phyloP scores from a whole-genome alignment of 345 rosid species.

The Euclidium syriacum region DNA sequence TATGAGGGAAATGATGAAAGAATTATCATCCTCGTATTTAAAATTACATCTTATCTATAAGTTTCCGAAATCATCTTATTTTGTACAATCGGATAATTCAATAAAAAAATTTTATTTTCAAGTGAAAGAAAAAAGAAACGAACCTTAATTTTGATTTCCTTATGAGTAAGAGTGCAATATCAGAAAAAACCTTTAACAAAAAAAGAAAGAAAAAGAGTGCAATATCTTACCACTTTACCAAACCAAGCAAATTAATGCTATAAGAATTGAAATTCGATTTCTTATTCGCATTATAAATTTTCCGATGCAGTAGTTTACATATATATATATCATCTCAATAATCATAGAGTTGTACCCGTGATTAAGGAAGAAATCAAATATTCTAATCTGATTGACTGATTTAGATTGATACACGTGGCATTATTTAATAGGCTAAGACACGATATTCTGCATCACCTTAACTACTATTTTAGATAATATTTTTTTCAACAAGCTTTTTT shows the following conservation, averaged over 20 bases:
- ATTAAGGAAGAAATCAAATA: not conserved
- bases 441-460: not conserved
- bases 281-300: too few relatives aligned
- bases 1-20: not conserved
- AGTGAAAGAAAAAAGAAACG: not conserved
- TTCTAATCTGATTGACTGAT: not conserved
- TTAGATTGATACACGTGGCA: not conserved
- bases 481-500: not conserved
- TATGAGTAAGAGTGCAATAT: not conserved
- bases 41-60: not conserved
- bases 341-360: too few relatives aligned
- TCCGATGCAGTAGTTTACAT: too few relatives aligned
- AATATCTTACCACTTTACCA: not conserved
- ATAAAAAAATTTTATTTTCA: not conserved
- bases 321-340: too few relatives aligned
- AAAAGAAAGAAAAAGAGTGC: too few relatives aligned
- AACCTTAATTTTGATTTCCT: not conserved
- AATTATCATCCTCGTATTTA: not conserved
- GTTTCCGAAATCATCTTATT: not conserved
- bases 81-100: not conserved
- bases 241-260: not conserved
- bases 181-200: too few relatives aligned
- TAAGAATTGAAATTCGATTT: not conserved
- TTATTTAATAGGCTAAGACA: not conserved
- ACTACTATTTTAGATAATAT: not conserved